Evolutionary conservation across 2,329 filamentous ascomycete species (phyloP), one percentile per base, ranked within the genome.

Genomic region (Aspergillus ustus): DNA sequence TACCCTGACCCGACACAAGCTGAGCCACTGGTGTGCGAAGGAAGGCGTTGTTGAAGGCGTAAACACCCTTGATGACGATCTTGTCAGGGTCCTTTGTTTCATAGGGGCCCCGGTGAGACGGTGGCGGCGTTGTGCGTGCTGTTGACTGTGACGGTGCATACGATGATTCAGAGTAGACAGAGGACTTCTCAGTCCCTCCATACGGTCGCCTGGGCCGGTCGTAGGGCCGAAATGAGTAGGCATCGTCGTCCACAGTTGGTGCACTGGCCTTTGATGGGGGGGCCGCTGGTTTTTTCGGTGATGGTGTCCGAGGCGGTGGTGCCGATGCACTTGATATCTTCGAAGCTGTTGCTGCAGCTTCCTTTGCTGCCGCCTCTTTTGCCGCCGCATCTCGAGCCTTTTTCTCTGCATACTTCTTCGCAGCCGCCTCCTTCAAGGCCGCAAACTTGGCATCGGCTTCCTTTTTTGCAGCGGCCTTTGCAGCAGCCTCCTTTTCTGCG

Each of bases 31-130:
- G 94, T n/a, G 91, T 93, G 72, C 90, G 91, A 67, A 91, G 88
- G 70, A 92, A 96, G 61, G 91, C 86, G 75, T 96, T 95, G 78
- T 93, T 93, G 83, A 96, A 98, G 59, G 90, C 84, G 75, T 96
- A 98, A 3, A 98, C 95, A 11, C 90, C 95, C 72, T 91, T 91
- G 77, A 99, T 94, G 65, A 97, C 89, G 73, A 99, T 95, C 84
- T 99, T 99, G 80, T 96, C 89, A 0, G 94, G 93, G 74, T 98
- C 92, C 67, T 91, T 91, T 29, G 93, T 97, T 40, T 87, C 85
- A 78, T 97, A 98, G 2, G 91, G 86, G 1, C 89, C 88, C 52
- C 91, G 87, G 66, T 89, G 85, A 3, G 91, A 93, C 1, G 91
- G 89, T 17, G 93, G 92, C 8, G 93, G 91, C 5, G 91, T 92